phyloP scores from a whole-genome alignment of 164 flowering plant species.

The Vitis rupestris region DNA sequence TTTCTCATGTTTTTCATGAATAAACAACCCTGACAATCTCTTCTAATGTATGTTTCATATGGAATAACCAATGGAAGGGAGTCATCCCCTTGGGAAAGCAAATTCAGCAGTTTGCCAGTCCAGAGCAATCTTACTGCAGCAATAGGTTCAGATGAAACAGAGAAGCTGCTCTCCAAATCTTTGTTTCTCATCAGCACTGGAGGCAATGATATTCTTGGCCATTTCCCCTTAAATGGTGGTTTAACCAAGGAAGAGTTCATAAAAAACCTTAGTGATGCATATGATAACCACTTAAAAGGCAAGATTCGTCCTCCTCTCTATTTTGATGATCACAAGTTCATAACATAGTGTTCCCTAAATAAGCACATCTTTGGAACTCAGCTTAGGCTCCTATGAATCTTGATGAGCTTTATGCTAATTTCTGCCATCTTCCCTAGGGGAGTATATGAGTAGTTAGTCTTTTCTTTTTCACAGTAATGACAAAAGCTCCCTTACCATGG shows the following conservation, averaged over 20 bases:
- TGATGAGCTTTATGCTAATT: too few relatives aligned
- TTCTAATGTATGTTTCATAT: neutral
- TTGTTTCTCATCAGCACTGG: conserved; percentile 46
- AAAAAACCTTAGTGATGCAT: conserved; percentile 12
- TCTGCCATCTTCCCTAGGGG: too few relatives aligned
- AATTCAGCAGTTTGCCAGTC: conserved; percentile 34
- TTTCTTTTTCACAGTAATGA: too few relatives aligned
- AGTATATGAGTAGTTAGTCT: too few relatives aligned
- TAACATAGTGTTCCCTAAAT: too few relatives aligned
- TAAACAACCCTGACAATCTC: neutral
- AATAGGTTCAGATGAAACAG: conserved; percentile 23
- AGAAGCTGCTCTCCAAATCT: conserved; percentile 29
- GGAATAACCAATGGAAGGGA: conserved; percentile 12
- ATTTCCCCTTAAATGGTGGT: conserved; percentile 14
- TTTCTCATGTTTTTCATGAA: neutral
- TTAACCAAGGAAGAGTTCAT: conserved; percentile 24
- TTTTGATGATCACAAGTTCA: neutral
- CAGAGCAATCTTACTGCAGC: conserved; percentile 14
- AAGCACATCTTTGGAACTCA: too few relatives aligned
- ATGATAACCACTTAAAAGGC: conserved; percentile 40
- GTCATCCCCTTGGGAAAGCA: conserved; percentile 36
- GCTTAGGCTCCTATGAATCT: too few relatives aligned
- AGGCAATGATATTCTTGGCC: conserved; percentile 49
- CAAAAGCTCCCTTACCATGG: too few relatives aligned
- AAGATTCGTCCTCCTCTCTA: neutral